phyloP scores from a whole-genome alignment of 1,284 basidiomycete genomes.

The Naganishia liquefaciens region DNA sequence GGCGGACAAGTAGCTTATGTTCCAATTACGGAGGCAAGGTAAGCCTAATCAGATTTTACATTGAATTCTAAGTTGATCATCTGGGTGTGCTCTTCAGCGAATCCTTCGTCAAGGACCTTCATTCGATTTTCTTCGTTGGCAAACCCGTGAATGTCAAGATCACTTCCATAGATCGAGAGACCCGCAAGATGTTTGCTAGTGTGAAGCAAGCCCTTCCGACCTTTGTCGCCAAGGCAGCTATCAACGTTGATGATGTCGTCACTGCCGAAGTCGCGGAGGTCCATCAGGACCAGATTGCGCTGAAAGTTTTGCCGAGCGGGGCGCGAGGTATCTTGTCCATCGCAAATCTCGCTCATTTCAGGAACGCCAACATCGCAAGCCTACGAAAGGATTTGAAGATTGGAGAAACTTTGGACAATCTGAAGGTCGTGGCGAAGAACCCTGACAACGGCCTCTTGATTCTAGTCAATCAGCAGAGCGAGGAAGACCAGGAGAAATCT shows the following conservation, averaged over 20 bases:
- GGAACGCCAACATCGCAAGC: slow-evolving; percentile 67
- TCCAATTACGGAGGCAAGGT: slow-evolving; percentile 79
- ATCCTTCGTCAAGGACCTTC: slow-evolving; percentile 63
- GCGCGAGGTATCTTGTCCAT: slow-evolving; percentile 81
- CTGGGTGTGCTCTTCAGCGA: slow-evolving; percentile 58
- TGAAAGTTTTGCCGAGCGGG: slow-evolving; percentile 69
- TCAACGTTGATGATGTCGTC: slow-evolving; percentile 75
- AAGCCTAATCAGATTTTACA: slow-evolving; percentile 37
- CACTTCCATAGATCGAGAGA: slow-evolving; percentile 67
- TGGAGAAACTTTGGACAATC: slow-evolving; percentile 72
- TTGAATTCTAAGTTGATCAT: background rate
- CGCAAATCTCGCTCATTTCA: slow-evolving; percentile 81
- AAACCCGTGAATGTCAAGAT: slow-evolving; percentile 86
- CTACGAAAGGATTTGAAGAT: slow-evolving; percentile 67
- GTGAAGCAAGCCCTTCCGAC: slow-evolving; percentile 75
- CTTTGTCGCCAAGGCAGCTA: slow-evolving; percentile 63
- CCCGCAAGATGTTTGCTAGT: slow-evolving; percentile 74
- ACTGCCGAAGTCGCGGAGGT: slow-evolving; percentile 71
- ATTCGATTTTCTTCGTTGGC: slow-evolving; percentile 72
- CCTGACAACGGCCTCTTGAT: slow-evolving; percentile 83
- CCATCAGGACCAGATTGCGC: slow-evolving; percentile 78
- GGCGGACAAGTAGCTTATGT: slow-evolving; percentile 84
- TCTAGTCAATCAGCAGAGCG: slow-evolving; percentile 63
- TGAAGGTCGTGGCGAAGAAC: slow-evolving; percentile 88
- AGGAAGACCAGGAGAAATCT: slow-evolving; percentile 55